These are phyloP conservation scores for Sporothrix brunneoviolacea DNA, from an alignment of 2,329 filamentous ascomycete species.

Conservation along the genomic window DNA sequence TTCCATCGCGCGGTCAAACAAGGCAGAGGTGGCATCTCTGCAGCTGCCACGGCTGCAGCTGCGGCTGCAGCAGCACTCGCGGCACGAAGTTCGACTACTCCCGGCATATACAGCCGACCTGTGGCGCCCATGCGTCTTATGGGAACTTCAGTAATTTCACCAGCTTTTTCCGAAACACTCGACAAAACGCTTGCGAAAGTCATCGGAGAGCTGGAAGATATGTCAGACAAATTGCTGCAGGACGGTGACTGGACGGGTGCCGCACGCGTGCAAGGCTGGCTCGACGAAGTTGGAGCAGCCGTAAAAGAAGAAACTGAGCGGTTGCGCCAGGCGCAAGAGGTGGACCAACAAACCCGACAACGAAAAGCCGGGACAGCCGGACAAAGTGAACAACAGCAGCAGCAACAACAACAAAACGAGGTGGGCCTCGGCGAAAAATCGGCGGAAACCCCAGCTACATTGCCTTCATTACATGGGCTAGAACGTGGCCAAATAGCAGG, in stretches of 20 bases:
- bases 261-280: conserved; percentile 7
- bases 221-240: conserved; percentile 18
- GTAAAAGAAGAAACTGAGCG: conserved; percentile 11
- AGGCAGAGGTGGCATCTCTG: neutral
- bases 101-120: neutral
- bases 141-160: neutral
- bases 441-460: too few relatives aligned
- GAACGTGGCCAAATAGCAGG: too few relatives aligned
- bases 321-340: neutral
- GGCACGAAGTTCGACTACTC: too few relatives aligned
- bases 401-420: too few relatives aligned
- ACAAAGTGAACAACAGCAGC: too few relatives aligned
- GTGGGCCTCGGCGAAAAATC: too few relatives aligned
- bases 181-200: conserved; percentile 13
- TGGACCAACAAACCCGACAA: neutral
- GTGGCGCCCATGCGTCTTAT: neutral
- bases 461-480: too few relatives aligned
- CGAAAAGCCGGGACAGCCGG: neutral
- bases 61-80: neutral
- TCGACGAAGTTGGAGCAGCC: conserved; percentile 4
- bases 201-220: conserved; percentile 16
- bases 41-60: neutral
- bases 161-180: conserved; percentile 9
- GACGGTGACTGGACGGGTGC: conserved; percentile 16
- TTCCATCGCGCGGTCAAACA: conserved; percentile 17